These are phyloP conservation scores for Thielaviopsis cerberus DNA, from an alignment of 2,329 filamentous ascomycete genomes.

Conservation along the genomic window DNA sequence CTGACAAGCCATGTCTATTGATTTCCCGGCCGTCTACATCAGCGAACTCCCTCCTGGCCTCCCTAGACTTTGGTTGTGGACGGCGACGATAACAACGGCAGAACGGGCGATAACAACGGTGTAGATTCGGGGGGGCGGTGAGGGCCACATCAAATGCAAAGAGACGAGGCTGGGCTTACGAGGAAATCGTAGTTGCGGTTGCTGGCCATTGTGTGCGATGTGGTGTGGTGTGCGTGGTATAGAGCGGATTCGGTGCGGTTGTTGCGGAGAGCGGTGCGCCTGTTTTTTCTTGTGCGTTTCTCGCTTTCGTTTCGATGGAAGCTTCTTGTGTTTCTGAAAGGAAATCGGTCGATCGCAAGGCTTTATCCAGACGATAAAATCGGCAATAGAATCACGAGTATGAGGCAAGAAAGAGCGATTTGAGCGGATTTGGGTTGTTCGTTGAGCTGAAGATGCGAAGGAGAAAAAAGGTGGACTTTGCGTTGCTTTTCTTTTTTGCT, in stretches of 20 bases:
- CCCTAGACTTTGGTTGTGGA: background rate
- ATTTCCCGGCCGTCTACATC: background rate
- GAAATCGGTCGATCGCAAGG: background rate
- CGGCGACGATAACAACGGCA: background rate
- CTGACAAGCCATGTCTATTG: background rate
- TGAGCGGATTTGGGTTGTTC: background rate
- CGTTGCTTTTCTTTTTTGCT: background rate
- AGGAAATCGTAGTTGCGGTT: conserved; percentile 99
- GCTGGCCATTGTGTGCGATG: conserved; percentile 54
- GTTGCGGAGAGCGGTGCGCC: background rate
- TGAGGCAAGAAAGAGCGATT: background rate
- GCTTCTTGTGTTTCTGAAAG: background rate
- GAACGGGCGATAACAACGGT: background rate
- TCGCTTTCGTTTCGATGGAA: background rate
- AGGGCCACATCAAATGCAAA: conserved; percentile 6
- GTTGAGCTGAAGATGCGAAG: background rate
- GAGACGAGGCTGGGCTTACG: conserved; percentile 32
- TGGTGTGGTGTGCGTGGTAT: background rate
- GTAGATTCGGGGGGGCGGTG: conserved; percentile 3
- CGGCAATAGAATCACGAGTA: no score
- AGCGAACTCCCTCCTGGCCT: background rate
- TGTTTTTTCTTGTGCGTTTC: background rate
- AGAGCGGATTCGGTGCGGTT: background rate
- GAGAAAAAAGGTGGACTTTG: background rate
- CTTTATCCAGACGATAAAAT: background rate